phyloP scores from a whole-genome alignment of 305 asterid genomes.

The Fraxinus ornus region DNA sequence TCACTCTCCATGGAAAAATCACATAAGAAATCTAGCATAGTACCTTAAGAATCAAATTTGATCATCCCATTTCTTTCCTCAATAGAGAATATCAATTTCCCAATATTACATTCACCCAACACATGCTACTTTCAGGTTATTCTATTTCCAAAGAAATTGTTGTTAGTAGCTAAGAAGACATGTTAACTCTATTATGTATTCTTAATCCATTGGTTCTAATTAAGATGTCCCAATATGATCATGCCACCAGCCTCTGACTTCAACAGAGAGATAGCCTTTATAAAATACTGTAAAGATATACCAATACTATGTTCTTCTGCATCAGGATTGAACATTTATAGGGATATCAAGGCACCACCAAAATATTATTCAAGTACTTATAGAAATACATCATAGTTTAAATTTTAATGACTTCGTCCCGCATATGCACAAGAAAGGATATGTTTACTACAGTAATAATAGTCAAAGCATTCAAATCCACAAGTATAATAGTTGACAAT shows the following conservation, averaged over 20 bases:
- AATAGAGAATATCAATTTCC: neutral
- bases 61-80: neutral
- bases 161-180: neutral
- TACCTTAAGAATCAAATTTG: neutral
- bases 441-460: too few relatives aligned
- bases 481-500: neutral
- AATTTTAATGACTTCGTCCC: neutral
- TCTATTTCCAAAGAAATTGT: neutral
- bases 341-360: neutral
- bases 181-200: neutral
- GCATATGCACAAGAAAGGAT: neutral
- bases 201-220: neutral
- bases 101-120: neutral
- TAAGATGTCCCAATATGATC: neutral
- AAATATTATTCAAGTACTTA: neutral
- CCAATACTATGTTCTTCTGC: neutral
- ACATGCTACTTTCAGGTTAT: neutral
- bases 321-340: neutral
- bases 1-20: neutral
- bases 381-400: neutral
- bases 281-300: too few relatives aligned
- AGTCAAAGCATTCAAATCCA: neutral
- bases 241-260: neutral
- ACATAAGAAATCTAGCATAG: neutral
- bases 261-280: neutral